Base-by-base conservation (phyloP, 352 stramenopile genomes). In the Globisporangium irregulare region DNA sequence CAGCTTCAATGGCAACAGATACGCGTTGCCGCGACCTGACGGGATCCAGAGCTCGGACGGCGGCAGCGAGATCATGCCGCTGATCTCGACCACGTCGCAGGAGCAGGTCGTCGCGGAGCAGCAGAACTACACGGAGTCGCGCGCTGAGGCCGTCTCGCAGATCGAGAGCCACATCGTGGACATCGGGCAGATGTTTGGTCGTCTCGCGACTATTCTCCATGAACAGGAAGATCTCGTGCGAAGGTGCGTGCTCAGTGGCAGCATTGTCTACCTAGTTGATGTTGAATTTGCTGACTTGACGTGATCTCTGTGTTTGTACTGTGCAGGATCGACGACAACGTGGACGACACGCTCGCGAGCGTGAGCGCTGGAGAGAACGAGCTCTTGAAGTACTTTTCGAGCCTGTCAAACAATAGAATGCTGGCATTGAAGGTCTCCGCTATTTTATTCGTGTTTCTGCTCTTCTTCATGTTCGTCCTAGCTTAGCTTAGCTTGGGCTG, bases 381-480 rank as follows among this genome's bases (percentile, higher is more conserved):
- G 69, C 73, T 95, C 72, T 75, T 93, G 68, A 92, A 93, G 75
- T 95, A 93, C 69, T 90, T 91, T 66, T 85, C 86, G 29, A 89
- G 82, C 66, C 80, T 95, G 57, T 93, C 84, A 62, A 95, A 93
- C 82, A 95, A 91, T 86, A 86, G 84, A 81, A 77, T 92, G 75
- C 75, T 95, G 73, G 86, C 85, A 68, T 75, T 93, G 77, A 95
- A 95, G 77, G 75, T 95, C 50, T 91, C 80, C 34, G 82, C 81
- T 77, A 92, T 95, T 76, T 91, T 95, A 81, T 90, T 95, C 66
- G 71, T 93, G 50, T 95, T 95, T 59, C 75, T 95, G 69, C 79
- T 95, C 74, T 93, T 95, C 76, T 95, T 95, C 76, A 91, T 94
- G 81, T 93, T 94, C 73, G 89, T 95, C 69, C 77, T 95, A 73